Conservation (phyloP, 1,284 basidiomycete genomes). For the Vanrija sp. region DNA sequence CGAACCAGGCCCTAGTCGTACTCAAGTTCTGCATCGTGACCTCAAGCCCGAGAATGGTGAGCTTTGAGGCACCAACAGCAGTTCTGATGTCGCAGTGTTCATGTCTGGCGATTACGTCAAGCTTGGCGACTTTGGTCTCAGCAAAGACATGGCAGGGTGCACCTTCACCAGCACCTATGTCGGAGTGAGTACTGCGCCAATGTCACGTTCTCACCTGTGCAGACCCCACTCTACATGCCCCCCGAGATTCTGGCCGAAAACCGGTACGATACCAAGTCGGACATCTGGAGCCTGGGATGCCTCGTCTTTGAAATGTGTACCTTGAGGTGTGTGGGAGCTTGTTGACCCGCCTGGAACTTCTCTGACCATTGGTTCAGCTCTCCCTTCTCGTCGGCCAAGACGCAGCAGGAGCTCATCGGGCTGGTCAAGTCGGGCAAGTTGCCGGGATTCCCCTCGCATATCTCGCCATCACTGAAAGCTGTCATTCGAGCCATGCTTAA, state of each 20-base stretch:
- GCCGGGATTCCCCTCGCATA: constrained; percentile 39
- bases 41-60: constrained; percentile 93
- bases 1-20: not conserved
- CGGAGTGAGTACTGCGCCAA: constrained; percentile 59
- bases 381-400: constrained; percentile 45
- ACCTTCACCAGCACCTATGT: constrained; percentile 95
- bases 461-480: constrained; percentile 35
- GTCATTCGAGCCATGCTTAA: constrained; percentile 45
- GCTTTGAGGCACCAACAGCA: constrained; percentile 23
- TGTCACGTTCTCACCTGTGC: not conserved
- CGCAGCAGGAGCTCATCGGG: constrained; percentile 44
- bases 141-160: constrained; percentile 75
- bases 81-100: constrained; percentile 28
- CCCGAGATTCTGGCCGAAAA: constrained; percentile 95
- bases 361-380: constrained; percentile 27
- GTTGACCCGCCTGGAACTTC: too few species aligned
- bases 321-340: constrained; percentile 55
- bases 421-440: constrained; percentile 46
- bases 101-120: constrained; percentile 62
- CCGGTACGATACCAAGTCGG: constrained; percentile 88
- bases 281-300: constrained; percentile 97
- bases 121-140: constrained; percentile 92
- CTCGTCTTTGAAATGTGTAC: constrained; percentile 94
- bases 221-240: constrained; percentile 99
- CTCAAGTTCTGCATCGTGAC: constrained; percentile 86